phyloP scores from a whole-genome alignment of 2,329 filamentous ascomycete species.

The Paracoccidioides brasiliensis region DNA sequence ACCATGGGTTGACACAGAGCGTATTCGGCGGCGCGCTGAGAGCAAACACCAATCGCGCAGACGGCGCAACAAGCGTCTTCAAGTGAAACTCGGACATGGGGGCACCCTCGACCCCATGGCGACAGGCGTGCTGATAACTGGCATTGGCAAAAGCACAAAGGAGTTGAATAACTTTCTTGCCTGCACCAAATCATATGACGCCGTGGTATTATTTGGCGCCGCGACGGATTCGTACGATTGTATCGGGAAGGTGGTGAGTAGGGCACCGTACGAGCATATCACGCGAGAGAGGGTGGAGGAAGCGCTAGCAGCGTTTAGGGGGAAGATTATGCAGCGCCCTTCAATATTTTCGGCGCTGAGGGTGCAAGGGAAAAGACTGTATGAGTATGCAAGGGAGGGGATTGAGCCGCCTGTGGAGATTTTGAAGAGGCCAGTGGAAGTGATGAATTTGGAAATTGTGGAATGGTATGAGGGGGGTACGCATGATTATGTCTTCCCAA shows the following conservation, averaged over 20 bases:
- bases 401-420: conserved; percentile 78
- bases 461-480: conserved; percentile 74
- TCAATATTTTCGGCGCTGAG: conserved; percentile 88
- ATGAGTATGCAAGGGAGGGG: conserved; percentile 89
- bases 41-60: conserved; percentile 47
- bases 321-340: conserved; percentile 77
- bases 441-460: conserved; percentile 62
- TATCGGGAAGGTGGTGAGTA: conserved; percentile 67
- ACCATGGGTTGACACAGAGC: conserved; percentile 58
- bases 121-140: conserved; percentile 81
- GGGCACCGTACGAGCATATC: conserved; percentile 64
- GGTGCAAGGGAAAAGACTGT: conserved; percentile 85
- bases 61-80: conserved; percentile 46
- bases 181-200: conserved; percentile 90
- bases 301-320: conserved; percentile 60
- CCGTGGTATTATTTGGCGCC: conserved; percentile 76
- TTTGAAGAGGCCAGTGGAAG: conserved; percentile 63
- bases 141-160: conserved; percentile 81
- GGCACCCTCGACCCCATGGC: conserved; percentile 91
- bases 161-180: conserved; percentile 61
- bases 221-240: conserved; percentile 88
- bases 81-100: conserved; percentile 91
- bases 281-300: conserved; percentile 67
- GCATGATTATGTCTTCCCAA: conserved; percentile 68
- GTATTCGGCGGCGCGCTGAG: conserved; percentile 43